Evolutionary conservation across 306 rosid genomes (phyloP).

Genomic region (Alnus glutinosa): DNA sequence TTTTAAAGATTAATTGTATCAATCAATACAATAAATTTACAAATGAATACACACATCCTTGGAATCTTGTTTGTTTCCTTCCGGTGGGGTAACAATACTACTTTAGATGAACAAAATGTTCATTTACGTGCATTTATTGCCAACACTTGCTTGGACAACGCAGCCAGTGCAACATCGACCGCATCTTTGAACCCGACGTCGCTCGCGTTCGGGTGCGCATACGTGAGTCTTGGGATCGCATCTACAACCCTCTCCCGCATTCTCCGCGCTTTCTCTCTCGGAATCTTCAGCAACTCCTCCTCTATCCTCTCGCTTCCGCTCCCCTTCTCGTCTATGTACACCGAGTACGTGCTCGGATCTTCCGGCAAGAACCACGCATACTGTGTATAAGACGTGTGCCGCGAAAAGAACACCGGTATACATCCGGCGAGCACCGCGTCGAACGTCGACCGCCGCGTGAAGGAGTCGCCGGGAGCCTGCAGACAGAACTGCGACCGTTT

Average conservation of each 20-base stretch:
- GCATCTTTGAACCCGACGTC: slow-evolving; percentile 50
- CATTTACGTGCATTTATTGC: too few relatives aligned
- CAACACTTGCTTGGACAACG: slow-evolving; percentile 16
- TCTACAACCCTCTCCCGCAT: slow-evolving; percentile 49
- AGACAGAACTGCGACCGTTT: slow-evolving; percentile 50
- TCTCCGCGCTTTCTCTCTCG: slow-evolving; percentile 30
- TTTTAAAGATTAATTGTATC: too few relatives aligned
- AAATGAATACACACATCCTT: too few relatives aligned
- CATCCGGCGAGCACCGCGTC: slow-evolving; percentile 69
- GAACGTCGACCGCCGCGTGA: slow-evolving; percentile 72
- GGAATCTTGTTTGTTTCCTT: too few relatives aligned
- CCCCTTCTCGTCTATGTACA: slow-evolving; percentile 55
- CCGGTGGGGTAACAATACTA: too few relatives aligned
- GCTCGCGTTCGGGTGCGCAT: slow-evolving; percentile 54
- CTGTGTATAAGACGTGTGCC: slow-evolving; percentile 75
- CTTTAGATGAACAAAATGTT: too few relatives aligned
- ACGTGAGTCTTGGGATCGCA: slow-evolving; percentile 52
- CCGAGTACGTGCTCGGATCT: slow-evolving; percentile 39
- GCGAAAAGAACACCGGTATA: slow-evolving; percentile 70
- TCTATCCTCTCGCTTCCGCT: slow-evolving; percentile 44
- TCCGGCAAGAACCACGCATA: slow-evolving; percentile 59
- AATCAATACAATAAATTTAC: too few relatives aligned
- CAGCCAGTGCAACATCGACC: slow-evolving; percentile 51
- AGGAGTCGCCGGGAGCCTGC: slow-evolving; percentile 80
- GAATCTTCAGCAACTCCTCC: slow-evolving; percentile 40